A percentile compares a stretch with the other conserved stretches of the same genome.
Evolutionary conservation across 1,139 yeast species (phyloP).

Genomic region (Saccharomyces pastorianus): DNA sequence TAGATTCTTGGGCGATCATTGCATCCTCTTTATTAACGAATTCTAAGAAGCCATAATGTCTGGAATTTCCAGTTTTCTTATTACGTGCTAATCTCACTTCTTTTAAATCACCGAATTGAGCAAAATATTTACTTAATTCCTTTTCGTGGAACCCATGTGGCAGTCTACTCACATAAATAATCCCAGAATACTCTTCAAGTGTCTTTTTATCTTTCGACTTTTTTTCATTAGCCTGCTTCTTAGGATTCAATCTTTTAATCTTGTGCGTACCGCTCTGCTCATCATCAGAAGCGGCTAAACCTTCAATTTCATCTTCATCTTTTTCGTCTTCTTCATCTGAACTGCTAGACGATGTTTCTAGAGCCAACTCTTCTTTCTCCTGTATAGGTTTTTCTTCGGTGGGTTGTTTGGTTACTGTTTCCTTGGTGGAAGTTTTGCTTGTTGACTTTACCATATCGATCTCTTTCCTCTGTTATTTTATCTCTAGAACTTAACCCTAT

Average conservation of each 20-base stretch:
- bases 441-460: conserved; percentile 6
- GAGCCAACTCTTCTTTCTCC: conserved; percentile 3
- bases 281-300: conserved; percentile 32
- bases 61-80: conserved; percentile 83
- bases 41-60: conserved; percentile 89
- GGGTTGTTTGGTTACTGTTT: conserved; percentile 4
- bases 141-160: conserved; percentile 88
- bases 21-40: conserved; percentile 72
- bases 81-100: conserved; percentile 78
- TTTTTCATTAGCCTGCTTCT: conserved; percentile 15
- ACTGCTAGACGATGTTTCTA: neutral
- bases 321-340: neutral
- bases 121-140: conserved; percentile 66
- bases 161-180: conserved; percentile 81
- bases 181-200: conserved; percentile 41
- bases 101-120: conserved; percentile 79
- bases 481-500: neutral
- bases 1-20: conserved; percentile 81
- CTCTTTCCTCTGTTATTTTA: neutral
- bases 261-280: conserved; percentile 25
- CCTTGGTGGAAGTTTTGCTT: conserved; percentile 1
- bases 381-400: conserved; percentile 17
- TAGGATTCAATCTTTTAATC: conserved; percentile 26
- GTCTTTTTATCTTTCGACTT: neutral
- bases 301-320: conserved; percentile 29